Conservation (phyloP, 352 stramenopile species). For the Phytophthora tentaculata region DNA sequence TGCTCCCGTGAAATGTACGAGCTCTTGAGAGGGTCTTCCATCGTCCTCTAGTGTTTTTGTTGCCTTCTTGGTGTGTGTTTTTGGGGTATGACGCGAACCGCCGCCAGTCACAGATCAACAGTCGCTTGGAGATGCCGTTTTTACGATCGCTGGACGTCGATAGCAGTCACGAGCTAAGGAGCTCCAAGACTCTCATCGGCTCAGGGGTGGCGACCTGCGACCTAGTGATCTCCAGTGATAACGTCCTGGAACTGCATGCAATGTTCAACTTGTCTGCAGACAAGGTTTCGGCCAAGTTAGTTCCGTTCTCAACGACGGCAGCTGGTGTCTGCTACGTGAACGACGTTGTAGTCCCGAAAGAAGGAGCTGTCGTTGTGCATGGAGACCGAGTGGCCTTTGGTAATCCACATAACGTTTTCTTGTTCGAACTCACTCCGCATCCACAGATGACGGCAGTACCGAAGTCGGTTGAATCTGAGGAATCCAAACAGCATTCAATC, state of each 20-base stretch:
- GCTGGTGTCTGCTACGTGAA: conserved; percentile 65
- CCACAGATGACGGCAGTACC: conserved; percentile 4
- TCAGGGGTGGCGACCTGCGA: conserved; percentile 55
- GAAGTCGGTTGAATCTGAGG: conserved; percentile 10
- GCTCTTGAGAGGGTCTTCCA: conserved; percentile 8
- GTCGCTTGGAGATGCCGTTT: conserved; percentile 52
- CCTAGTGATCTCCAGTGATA: conserved; percentile 48
- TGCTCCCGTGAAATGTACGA: conserved; percentile 41
- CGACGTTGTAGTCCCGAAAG: conserved; percentile 36
- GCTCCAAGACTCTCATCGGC: conserved; percentile 71
- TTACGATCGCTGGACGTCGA: conserved; percentile 33
- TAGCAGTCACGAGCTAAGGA: conserved; percentile 47
- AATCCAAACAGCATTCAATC: conserved; percentile 20
- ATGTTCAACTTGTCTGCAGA: conserved; percentile 53
- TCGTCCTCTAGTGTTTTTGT: conserved; percentile 13
- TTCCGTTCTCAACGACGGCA: conserved; percentile 53
- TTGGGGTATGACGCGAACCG: neutral
- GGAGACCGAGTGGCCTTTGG: conserved; percentile 71
- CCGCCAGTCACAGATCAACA: conserved; percentile 23
- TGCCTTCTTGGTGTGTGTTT: neutral
- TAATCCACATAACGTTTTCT: conserved; percentile 43
- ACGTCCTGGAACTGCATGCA: conserved; percentile 64
- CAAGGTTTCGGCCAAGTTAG: conserved; percentile 47
- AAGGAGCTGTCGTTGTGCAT: conserved; percentile 58
- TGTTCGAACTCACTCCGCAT: conserved; percentile 53